Percentiles rank a stretch among this genome's conserved stretches.
These are phyloP conservation scores for Pharnaceum exiguum DNA, from an alignment of 148 eudicot species.

Conservation along the genomic window DNA sequence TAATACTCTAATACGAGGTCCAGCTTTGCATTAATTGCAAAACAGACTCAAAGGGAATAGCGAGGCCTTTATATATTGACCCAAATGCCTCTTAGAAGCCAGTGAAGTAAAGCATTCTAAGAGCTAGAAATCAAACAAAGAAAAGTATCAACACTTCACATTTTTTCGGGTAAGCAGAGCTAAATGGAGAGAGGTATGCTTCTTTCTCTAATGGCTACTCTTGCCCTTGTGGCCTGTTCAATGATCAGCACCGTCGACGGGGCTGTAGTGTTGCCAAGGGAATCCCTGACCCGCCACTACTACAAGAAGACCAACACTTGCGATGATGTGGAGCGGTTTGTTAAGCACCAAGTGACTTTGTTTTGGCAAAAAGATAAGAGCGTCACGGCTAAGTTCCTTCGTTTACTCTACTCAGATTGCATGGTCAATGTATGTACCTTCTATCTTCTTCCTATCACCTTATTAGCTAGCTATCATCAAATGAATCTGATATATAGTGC, in stretches of 20 bases:
- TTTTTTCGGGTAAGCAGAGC: neutral
- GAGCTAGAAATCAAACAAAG: neutral
- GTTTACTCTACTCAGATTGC: slow-evolving; percentile 60
- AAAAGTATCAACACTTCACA: no score
- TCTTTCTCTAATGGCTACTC: slow-evolving; percentile 1
- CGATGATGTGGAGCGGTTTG: slow-evolving; percentile 40
- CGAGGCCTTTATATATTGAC: no score
- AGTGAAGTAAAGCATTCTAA: neutral
- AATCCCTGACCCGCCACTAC: slow-evolving; percentile 22
- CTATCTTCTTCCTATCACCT: neutral
- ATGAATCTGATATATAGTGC: neutral
- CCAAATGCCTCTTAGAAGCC: neutral
- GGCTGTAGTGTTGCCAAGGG: slow-evolving; percentile 18
- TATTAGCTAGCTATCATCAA: no score
- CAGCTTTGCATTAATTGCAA: no score
- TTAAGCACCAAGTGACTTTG: slow-evolving; percentile 40
- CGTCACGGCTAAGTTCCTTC: slow-evolving; percentile 46
- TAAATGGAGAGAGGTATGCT: neutral
- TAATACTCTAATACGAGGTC: neutral
- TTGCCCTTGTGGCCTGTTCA: neutral
- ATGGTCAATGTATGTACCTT: slow-evolving; percentile 56
- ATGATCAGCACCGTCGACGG: slow-evolving; percentile 1
- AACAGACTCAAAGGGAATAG: neutral
- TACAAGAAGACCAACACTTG: slow-evolving; percentile 59
- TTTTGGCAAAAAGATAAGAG: slow-evolving; percentile 31